Percentiles rank a stretch among this genome's conserved stretches.
Evolutionary conservation across 768 basidiomycete species (phyloP).

Genomic region (Suillus brevipes): DNA sequence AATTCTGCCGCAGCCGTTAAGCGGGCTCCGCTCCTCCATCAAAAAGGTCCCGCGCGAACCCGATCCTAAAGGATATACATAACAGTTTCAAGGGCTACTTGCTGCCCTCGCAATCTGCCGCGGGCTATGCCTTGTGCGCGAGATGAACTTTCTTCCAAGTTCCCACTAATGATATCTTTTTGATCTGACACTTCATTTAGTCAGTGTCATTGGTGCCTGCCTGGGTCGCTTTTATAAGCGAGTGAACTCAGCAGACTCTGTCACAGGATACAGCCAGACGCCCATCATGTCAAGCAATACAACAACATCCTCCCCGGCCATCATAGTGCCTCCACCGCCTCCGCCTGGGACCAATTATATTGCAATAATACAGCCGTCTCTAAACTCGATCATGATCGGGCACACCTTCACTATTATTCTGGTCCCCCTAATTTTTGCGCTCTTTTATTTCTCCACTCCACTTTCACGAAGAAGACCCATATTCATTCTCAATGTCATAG

Average conservation of each 20-base stretch:
- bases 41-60: background rate
- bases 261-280: background rate
- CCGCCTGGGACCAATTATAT: slow-evolving; percentile 7
- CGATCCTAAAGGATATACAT: background rate
- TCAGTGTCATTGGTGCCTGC: background rate
- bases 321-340: background rate
- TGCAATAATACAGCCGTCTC: slow-evolving; percentile 8
- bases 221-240: background rate
- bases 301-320: background rate
- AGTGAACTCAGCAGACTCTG: background rate
- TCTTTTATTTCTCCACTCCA: slow-evolving; percentile 28
- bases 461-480: slow-evolving; percentile 19
- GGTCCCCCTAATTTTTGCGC: slow-evolving; percentile 12
- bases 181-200: background rate
- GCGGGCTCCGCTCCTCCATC: background rate
- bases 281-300: background rate
- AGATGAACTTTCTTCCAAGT: background rate
- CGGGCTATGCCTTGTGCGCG: background rate
- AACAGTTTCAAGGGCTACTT: background rate
- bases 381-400: slow-evolving; percentile 2
- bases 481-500: slow-evolving; percentile 28
- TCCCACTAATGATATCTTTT: background rate
- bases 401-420: background rate
- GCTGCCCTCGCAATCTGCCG: background rate
- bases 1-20: background rate